Evolutionary conservation across 352 stramenopile genomes (phyloP).

Genomic region (Phytopythium boreale): DNA sequence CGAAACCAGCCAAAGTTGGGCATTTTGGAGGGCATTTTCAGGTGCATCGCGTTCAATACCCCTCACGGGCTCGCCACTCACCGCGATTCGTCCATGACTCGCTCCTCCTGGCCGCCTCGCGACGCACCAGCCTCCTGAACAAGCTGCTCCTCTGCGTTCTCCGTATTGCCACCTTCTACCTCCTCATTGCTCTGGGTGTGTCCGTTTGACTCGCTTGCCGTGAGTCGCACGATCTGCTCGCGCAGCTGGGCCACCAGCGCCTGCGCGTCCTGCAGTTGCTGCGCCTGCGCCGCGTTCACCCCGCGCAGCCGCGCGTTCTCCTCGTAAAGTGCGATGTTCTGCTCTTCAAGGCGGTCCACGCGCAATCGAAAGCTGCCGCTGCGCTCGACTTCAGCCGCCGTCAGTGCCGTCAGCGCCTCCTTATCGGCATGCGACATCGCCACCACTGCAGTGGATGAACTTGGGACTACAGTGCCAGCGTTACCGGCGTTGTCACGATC

Average conservation of each 20-base stretch:
- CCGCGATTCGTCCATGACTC: neutral
- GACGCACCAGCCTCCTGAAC: neutral
- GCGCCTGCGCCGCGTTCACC: neutral
- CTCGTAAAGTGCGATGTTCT: slow-evolving; percentile 8
- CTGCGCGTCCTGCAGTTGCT: slow-evolving; percentile 1
- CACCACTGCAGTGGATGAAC: neutral
- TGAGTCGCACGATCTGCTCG: neutral
- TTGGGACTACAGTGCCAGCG: neutral
- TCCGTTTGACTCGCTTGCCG: neutral
- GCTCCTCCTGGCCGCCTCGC: neutral
- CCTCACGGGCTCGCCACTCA: neutral
- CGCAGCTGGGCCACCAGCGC: neutral
- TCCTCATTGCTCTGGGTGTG: neutral
- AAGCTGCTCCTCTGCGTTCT: neutral
- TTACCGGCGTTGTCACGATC: neutral
- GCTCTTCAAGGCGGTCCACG: slow-evolving; percentile 10
- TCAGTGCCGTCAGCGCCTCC: neutral
- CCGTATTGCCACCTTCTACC: neutral
- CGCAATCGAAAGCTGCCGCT: slow-evolving; percentile 13
- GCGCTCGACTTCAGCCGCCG: neutral
- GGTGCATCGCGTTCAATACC: neutral
- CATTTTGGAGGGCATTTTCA: neutral
- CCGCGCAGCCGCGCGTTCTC: slow-evolving; percentile 5
- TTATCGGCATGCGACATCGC: no score
- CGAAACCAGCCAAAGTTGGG: neutral